phyloP scores from a whole-genome alignment of 345 rosid species.

The Heritiera fomes region DNA sequence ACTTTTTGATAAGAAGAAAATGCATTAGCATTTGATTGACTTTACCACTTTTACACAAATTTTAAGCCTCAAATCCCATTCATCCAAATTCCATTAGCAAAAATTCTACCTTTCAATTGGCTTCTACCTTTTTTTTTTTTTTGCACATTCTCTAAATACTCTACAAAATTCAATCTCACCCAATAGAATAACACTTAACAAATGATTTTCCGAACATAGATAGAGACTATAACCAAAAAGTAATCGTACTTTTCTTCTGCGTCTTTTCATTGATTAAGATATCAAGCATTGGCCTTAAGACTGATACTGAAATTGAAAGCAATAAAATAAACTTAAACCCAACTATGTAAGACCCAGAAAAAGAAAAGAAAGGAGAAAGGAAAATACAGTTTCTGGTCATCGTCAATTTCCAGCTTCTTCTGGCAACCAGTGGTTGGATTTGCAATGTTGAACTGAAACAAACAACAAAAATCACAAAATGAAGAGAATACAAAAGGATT shows the following conservation, averaged over 20 bases:
- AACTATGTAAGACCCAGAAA: not conserved
- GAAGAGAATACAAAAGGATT: not conserved
- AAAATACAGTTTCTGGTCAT: constrained; percentile 48
- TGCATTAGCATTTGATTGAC: not conserved
- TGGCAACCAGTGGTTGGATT: constrained; percentile 56
- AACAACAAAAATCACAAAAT: not conserved
- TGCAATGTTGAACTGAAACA: constrained; percentile 48
- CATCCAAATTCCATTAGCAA: not conserved
- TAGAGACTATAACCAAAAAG: not conserved
- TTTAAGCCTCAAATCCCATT: not conserved
- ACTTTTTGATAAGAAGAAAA: not conserved
- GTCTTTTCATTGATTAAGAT: not conserved
- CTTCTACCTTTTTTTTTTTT: not conserved
- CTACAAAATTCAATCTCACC: not conserved
- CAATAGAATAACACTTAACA: not conserved
- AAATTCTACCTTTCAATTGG: not conserved
- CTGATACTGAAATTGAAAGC: not conserved
- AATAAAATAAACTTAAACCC: not conserved
- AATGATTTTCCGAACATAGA: not conserved
- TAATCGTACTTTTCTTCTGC: not conserved
- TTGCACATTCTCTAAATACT: not conserved
- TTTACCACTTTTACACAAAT: not conserved
- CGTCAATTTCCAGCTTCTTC: constrained; percentile 59
- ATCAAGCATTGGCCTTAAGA: not conserved
- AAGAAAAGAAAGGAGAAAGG: not conserved